These are phyloP conservation scores for Suillus decipiens DNA, from an alignment of 768 basidiomycete genomes.

Conservation along the genomic window DNA sequence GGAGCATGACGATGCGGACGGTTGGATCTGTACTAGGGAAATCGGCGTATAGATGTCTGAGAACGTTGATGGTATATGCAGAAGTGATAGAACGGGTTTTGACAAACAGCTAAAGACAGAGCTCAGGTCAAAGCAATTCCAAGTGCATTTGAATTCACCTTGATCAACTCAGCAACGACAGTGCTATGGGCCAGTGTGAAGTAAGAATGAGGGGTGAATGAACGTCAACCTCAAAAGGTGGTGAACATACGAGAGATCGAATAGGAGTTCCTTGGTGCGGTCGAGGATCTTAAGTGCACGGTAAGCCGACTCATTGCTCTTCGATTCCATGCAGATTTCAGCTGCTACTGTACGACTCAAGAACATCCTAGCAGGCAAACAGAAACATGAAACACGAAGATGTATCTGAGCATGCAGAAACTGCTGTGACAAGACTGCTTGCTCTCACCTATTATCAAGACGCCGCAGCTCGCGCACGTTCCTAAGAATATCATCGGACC, in stretches of 20 bases:
- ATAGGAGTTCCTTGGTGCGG: constrained; percentile 64
- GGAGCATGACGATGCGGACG: constrained; percentile 73
- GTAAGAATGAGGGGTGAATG: neutral
- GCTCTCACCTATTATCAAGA: constrained; percentile 62
- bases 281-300: constrained; percentile 67
- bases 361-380: constrained; percentile 60
- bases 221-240: neutral
- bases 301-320: constrained; percentile 69
- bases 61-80: constrained; percentile 46
- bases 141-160: constrained; percentile 42
- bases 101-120: constrained; percentile 56
- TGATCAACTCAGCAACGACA: constrained; percentile 66
- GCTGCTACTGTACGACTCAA: constrained; percentile 81
- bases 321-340: constrained; percentile 81
- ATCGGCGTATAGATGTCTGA: constrained; percentile 65
- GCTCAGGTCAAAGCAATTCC: constrained; percentile 11
- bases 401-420: constrained; percentile 11
- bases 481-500: constrained; percentile 61
- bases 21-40: constrained; percentile 62
- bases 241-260: constrained; percentile 60
- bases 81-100: constrained; percentile 66
- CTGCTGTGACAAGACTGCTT: neutral
- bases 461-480: constrained; percentile 74
- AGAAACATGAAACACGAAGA: constrained; percentile 1
- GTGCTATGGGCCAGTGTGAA: constrained; percentile 20